phyloP scores from a whole-genome alignment of 2,329 filamentous ascomycete species.

The Corinectria fuckeliana region DNA sequence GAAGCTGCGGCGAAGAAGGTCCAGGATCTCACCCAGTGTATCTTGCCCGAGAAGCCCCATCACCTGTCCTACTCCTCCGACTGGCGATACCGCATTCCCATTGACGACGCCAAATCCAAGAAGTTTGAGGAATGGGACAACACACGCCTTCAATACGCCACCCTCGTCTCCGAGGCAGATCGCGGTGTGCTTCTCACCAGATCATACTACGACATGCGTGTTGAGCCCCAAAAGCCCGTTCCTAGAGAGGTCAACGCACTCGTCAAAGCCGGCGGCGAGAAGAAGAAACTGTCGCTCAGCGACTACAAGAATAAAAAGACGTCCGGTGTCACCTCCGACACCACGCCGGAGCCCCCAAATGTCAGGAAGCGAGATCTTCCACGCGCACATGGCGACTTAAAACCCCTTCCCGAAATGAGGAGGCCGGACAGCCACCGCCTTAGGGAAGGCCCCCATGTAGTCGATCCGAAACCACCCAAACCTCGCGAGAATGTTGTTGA shows the following conservation, averaged over 20 bases:
- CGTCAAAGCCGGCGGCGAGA: constrained; percentile 51
- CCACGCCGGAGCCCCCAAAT: constrained; percentile 45
- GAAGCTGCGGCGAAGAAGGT: constrained; percentile 65
- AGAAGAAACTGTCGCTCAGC: constrained; percentile 64
- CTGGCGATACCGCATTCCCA: constrained; percentile 54
- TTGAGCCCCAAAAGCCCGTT: constrained; percentile 53
- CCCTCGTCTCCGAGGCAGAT: constrained; percentile 63
- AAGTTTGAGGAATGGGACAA: constrained; percentile 57
- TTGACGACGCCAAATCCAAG: constrained; percentile 44
- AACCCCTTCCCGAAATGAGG: constrained; percentile 28
- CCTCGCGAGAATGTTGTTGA: constrained; percentile 39
- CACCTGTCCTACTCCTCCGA: constrained; percentile 58
- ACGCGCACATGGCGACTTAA: constrained; percentile 37
- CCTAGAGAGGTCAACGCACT: constrained; percentile 49
- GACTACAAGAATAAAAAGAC: constrained; percentile 65
- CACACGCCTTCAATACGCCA: constrained; percentile 62
- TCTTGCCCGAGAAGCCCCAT: constrained; percentile 60
- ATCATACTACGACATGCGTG: constrained; percentile 63
- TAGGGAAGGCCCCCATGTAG: constrained; percentile 32
- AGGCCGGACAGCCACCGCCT: constrained; percentile 34
- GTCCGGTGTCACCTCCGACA: constrained; percentile 43
- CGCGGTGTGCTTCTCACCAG: constrained; percentile 64
- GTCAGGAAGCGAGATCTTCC: constrained; percentile 43
- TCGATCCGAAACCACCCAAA: constrained; percentile 42
- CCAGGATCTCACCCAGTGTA: constrained; percentile 58